A percentile compares a stretch with the other conserved stretches of the same genome.
Conservation (phyloP, 805 yeast species). For the Sugiyamaella boreocaroliniensis region DNA sequence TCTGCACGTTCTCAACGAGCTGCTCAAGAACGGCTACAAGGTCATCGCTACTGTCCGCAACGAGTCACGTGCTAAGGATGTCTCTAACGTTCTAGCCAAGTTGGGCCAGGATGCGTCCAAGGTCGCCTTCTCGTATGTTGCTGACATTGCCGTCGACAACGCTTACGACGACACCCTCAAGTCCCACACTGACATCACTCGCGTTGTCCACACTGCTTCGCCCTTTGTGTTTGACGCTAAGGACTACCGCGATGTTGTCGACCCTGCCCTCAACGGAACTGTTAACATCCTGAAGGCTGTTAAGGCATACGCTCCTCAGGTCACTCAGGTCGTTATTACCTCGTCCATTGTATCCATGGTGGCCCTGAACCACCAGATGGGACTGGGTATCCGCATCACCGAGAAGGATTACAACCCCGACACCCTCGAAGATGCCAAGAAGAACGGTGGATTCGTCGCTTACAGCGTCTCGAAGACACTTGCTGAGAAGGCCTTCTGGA, state of each 20-base stretch:
- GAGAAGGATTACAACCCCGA: slow-evolving; percentile 30
- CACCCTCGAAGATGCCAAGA: slow-evolving; percentile 24
- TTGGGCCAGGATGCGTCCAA: no score
- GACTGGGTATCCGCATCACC: slow-evolving; percentile 36
- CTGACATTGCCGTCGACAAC: slow-evolving; percentile 28
- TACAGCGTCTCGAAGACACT: slow-evolving; percentile 41
- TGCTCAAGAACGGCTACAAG: slow-evolving; percentile 35
- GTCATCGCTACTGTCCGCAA: slow-evolving; percentile 37
- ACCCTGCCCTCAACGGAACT: slow-evolving; percentile 43
- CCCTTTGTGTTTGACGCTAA: slow-evolving; percentile 36
- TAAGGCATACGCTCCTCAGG: slow-evolving; percentile 33
- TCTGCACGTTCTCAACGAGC: slow-evolving; percentile 18
- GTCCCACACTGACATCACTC: slow-evolving; percentile 31
- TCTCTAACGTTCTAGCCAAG: no score
- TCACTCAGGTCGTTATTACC: slow-evolving; percentile 39
- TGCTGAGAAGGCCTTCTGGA: slow-evolving; percentile 56
- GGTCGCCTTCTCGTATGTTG: slow-evolving; percentile 3
- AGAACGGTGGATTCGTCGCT: slow-evolving; percentile 8
- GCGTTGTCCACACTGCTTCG: slow-evolving; percentile 37
- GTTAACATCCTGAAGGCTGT: slow-evolving; percentile 36
- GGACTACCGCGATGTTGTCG: slow-evolving; percentile 35
- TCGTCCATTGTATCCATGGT: slow-evolving; percentile 33
- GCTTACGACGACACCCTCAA: slow-evolving; percentile 45
- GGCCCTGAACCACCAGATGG: slow-evolving; percentile 9
- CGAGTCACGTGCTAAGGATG: slow-evolving; percentile 27